Evolutionary conservation across 2,329 filamentous ascomycete genomes (phyloP), one percentile per base, ranked within the genome.

Genomic region (Sphaerulina populicola): DNA sequence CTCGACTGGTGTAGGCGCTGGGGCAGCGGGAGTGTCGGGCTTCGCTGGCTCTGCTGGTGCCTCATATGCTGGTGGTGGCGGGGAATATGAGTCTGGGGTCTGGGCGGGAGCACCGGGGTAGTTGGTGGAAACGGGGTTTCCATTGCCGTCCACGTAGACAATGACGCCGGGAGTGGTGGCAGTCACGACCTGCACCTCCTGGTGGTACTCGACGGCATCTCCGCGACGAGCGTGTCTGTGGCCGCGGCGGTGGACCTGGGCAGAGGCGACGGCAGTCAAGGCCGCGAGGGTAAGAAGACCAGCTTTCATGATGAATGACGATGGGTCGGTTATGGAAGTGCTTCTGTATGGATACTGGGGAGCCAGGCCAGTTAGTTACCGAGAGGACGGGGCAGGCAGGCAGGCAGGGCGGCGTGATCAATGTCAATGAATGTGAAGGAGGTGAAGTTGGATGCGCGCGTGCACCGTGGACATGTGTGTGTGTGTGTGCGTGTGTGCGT

Each of bases 121-220:
- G 11, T 14, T n/a, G 23, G 29, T 18, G 3, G 42, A 41, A 36
- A 35, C 23, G 11, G 39, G 70, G n/a, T 74, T 70, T 49, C 80
- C 79, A 51, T 75, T 64, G 57, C 77, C 68, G 61, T 86, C 74
- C 41, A 84, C 78, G 66, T 78, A 84, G 60, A 85, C 74, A 27
- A 81, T 64, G 18, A 75, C 73, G 44, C 77, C 70, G 52, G 76
- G 69, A 5, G 73, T 71, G 8, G 71, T 58, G 36, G 74, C 69
- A 36, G 72, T 74, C 10, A 72, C 65, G 30, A 63, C 57, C 44
- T 60, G 48, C 48, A 64, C 57, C 38, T 65, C 63, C 40, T 69
- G 66, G 42, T 71, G 59, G 35, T 57, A 49, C 3, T 53, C 52
- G 18, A 55, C 51, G 5, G 55, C 40, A 8, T 44, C 50, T 9